Percentiles rank a stretch among this genome's conserved stretches.
Conservation (phyloP, 2,329 filamentous ascomycete genomes). For the Tolypocladium tropicale region DNA sequence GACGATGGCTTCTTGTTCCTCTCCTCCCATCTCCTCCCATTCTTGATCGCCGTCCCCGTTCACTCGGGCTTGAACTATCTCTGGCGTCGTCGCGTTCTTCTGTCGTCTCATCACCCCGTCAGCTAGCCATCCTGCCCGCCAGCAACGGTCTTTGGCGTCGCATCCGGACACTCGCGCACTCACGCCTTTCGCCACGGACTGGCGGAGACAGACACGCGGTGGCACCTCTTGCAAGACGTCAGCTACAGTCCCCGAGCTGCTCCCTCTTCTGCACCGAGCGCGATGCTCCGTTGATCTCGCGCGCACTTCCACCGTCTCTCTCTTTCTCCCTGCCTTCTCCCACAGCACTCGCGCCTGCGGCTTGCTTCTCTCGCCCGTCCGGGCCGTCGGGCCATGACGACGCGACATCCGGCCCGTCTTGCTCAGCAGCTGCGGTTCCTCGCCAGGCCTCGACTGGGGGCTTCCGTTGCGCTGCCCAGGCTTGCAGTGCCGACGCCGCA, state of each 20-base stretch:
- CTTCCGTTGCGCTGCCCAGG: background rate
- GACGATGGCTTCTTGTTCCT: background rate
- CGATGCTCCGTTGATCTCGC: background rate
- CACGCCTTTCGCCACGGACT: background rate
- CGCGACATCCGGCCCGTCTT: constrained; percentile 4
- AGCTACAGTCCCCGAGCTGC: background rate
- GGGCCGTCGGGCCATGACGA: constrained; percentile 6
- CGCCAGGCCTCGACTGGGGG: background rate
- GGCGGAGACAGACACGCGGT: background rate
- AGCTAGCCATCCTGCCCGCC: background rate
- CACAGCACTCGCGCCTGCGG: background rate
- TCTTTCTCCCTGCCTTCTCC: background rate
- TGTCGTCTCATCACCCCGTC: background rate
- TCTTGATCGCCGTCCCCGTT: background rate
- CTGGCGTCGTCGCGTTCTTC: background rate
- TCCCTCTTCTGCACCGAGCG: background rate
- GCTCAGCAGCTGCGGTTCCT: constrained; percentile 4
- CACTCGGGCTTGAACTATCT: background rate
- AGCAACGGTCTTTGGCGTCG: background rate
- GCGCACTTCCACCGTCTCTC: background rate
- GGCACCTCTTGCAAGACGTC: background rate
- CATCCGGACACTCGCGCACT: background rate
- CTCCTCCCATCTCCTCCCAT: background rate
- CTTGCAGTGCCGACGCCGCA: background rate
- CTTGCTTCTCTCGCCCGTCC: background rate